Base-by-base conservation (phyloP, 1,284 basidiomycete species). In the Cutaneotrichosporon spelunceum region DNA sequence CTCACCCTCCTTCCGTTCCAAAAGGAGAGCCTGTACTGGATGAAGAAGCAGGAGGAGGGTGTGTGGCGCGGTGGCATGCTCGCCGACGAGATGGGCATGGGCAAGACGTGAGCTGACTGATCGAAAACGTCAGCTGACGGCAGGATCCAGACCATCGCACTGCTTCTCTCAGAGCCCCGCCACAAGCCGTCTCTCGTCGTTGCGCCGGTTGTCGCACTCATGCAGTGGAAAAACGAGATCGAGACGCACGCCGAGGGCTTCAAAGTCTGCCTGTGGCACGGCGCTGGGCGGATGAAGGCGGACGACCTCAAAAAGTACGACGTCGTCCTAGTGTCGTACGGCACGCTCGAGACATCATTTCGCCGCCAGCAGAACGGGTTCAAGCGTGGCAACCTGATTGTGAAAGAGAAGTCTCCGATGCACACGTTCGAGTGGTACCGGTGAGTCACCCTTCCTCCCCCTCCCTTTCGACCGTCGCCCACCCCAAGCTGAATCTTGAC, bases 171-270 rank as follows among this genome's bases (percentile, higher is more conserved):
- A 0, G 77, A 79, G 58, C 78, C 77, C 0, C 79, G 84, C 53
- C 80, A 84, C 66, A 89, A 86, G 74, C 93, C 93, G 0, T 94
- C 92, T 61, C 84, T 99, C 10, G 91, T 99, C 23, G 84, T 99
- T 34, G 95, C 95, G 85, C 92, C 92, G 2, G 96, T 93, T 3
- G 95, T 98, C 53, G 96, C 96, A 26, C 87, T 99, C 67, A 94
- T 99, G 88, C 95, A 99, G 81, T 99, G 96, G 96, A 86, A 87
- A 69, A 93, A 95, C 76, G 96, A 99, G 78, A 93, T 99, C 61
- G 86, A 87, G 39, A 80, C 87, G 0, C 90, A 92, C 69, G 89
- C 91, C 0, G 84, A 88, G 64, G 87, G 87, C 9, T 81, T 93
- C 71, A 86, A 86, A 57, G 77, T 95, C 29, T 85, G 90, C 47